Evolutionary conservation across 2,329 filamentous ascomycete genomes (phyloP).

Genomic region (Emergomyces orientalis): DNA sequence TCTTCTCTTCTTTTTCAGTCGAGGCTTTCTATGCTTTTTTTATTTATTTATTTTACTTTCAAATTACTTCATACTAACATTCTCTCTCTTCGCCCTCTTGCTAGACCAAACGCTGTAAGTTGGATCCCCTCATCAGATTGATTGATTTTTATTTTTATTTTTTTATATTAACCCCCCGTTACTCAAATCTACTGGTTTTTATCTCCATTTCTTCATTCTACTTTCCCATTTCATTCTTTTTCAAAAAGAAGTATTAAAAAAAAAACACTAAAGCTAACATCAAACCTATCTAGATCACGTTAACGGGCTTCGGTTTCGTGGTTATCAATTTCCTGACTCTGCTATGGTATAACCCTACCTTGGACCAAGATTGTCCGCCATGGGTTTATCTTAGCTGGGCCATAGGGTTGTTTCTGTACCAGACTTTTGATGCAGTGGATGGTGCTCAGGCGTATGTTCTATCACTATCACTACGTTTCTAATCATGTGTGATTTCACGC

Average conservation of each 20-base stretch:
- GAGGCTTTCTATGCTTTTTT: neutral
- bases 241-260: neutral
- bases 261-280: neutral
- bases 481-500: neutral
- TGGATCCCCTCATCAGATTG: neutral
- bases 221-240: neutral
- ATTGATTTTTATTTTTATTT: neutral
- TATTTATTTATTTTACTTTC: no score
- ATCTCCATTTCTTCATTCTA: neutral
- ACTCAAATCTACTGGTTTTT: no score
- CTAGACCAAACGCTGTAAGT: conserved; percentile 47
- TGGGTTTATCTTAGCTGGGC: conserved; percentile 97
- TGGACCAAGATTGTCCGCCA: conserved; percentile 83
- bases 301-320: conserved; percentile 84
- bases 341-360: conserved; percentile 89
- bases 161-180: neutral
- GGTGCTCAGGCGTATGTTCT: conserved; percentile 73
- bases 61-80: neutral
- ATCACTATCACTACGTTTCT: conserved; percentile 11
- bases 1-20: neutral
- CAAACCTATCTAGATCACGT: conserved; percentile 55
- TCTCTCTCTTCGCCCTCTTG: neutral
- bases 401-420: conserved; percentile 82
- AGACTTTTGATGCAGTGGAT: conserved; percentile 97
- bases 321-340: conserved; percentile 81